Percentiles rank a stretch among this genome's conserved stretches.
Conservation (phyloP, 805 yeast species). For the Candida railenensis region DNA sequence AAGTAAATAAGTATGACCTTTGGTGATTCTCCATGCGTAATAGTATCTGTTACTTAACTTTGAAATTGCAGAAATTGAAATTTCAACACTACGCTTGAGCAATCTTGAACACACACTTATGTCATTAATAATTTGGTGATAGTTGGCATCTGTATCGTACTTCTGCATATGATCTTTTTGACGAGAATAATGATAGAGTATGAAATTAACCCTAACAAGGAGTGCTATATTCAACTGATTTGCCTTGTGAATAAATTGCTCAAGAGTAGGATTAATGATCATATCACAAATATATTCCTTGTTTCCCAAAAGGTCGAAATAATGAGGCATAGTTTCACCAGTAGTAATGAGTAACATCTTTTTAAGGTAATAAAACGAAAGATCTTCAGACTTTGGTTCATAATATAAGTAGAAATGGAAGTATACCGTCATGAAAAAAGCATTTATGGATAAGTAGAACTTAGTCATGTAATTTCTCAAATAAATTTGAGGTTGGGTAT, state of each 20-base stretch:
- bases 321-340: slow-evolving; percentile 34
- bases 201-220: slow-evolving; percentile 28
- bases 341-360: slow-evolving; percentile 29
- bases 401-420: slow-evolving; percentile 45
- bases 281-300: slow-evolving; percentile 35
- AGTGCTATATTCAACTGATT: slow-evolving; percentile 29
- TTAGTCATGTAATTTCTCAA: slow-evolving; percentile 20
- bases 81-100: slow-evolving; percentile 26
- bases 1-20: slow-evolving; percentile 31
- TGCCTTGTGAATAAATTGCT: slow-evolving; percentile 28
- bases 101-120: slow-evolving; percentile 22
- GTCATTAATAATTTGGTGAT: slow-evolving; percentile 15
- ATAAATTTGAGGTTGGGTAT: slow-evolving; percentile 8
- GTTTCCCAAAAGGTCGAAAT: slow-evolving; percentile 30
- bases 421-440: slow-evolving; percentile 38
- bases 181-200: slow-evolving; percentile 21
- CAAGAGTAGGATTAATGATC: slow-evolving; percentile 35
- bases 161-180: slow-evolving; percentile 20
- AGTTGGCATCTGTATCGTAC: slow-evolving; percentile 14
- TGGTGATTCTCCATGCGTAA: slow-evolving; percentile 40
- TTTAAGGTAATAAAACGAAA: slow-evolving; percentile 37
- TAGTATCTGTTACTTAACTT: slow-evolving; percentile 37
- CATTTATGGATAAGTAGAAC: slow-evolving; percentile 23
- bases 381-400: slow-evolving; percentile 26
- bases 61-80: slow-evolving; percentile 32